phyloP scores from a whole-genome alignment of 495 filamentous ascomycete species.

The Penicillium goetzii region DNA sequence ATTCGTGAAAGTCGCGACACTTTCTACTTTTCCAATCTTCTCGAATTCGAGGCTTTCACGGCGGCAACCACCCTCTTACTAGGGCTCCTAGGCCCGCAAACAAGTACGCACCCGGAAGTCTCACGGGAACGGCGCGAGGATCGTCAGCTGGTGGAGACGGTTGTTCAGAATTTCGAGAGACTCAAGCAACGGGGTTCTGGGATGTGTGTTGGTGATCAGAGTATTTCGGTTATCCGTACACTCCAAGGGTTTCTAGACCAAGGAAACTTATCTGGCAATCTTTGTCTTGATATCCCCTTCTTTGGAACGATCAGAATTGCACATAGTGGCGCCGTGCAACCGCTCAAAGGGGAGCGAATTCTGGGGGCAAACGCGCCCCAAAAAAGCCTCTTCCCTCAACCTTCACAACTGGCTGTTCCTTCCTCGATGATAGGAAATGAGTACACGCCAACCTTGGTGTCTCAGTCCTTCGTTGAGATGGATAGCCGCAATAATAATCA shows the following conservation, averaged over 20 bases:
- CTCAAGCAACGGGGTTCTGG: neutral
- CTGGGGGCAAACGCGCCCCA: neutral
- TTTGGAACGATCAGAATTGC: neutral
- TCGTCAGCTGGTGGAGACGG: slow-evolving; percentile 7
- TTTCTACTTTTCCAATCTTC: slow-evolving; percentile 12
- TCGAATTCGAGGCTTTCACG: slow-evolving; percentile 18
- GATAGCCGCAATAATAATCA: too few species aligned
- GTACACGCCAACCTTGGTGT: neutral
- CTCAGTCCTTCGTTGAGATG: fast-evolving
- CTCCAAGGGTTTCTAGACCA: neutral
- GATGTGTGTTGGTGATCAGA: neutral
- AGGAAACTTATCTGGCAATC: neutral
- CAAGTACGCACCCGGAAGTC: too few species aligned
- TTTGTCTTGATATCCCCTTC: neutral
- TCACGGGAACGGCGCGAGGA: slow-evolving; percentile 4
- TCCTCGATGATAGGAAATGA: neutral
- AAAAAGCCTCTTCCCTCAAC: neutral
- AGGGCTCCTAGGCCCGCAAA: neutral
- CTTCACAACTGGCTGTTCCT: neutral
- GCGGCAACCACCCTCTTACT: slow-evolving; percentile 12
- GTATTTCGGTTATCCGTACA: neutral
- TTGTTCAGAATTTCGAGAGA: neutral
- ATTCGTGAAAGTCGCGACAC: slow-evolving; percentile 6
- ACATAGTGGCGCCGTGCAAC: neutral
- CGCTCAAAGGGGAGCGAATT: neutral